phyloP scores from a whole-genome alignment of 2,329 filamentous ascomycete genomes.

The Cercospora brassicicola region DNA sequence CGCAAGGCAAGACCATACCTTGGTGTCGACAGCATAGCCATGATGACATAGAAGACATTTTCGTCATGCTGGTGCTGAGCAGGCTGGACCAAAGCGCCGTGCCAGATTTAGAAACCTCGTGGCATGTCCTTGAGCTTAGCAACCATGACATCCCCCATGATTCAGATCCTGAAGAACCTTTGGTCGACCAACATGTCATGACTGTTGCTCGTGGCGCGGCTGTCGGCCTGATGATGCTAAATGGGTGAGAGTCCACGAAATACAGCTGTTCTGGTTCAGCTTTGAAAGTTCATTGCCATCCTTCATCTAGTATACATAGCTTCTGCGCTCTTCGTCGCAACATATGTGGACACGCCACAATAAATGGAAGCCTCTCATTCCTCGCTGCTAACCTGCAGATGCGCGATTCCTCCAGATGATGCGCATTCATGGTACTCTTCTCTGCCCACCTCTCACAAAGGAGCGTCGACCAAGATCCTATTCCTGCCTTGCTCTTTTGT shows the following conservation, averaged over 20 bases:
- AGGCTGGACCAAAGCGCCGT: background rate
- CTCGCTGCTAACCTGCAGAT: background rate
- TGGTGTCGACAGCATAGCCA: background rate
- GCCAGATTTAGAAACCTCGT: background rate
- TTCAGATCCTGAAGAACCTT: background rate
- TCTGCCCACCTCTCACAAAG: no score
- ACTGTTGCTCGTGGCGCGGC: background rate
- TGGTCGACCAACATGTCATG: background rate
- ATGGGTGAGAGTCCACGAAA: background rate
- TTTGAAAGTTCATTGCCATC: background rate
- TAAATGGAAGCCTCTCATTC: background rate
- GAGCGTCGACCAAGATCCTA: background rate
- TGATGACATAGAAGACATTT: background rate
- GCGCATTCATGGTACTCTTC: background rate
- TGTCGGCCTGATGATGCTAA: background rate
- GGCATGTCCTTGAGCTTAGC: background rate
- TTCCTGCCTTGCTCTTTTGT: constrained; percentile 13
- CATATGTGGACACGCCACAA: background rate
- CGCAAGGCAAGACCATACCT: background rate
- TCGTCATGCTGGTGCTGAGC: background rate
- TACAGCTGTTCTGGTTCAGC: background rate
- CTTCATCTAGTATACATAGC: background rate
- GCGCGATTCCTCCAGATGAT: background rate
- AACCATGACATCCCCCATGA: background rate
- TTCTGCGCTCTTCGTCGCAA: background rate